phyloP scores from a whole-genome alignment of 371 early-diverging fungal genomes.

The Mortierella sp. region DNA sequence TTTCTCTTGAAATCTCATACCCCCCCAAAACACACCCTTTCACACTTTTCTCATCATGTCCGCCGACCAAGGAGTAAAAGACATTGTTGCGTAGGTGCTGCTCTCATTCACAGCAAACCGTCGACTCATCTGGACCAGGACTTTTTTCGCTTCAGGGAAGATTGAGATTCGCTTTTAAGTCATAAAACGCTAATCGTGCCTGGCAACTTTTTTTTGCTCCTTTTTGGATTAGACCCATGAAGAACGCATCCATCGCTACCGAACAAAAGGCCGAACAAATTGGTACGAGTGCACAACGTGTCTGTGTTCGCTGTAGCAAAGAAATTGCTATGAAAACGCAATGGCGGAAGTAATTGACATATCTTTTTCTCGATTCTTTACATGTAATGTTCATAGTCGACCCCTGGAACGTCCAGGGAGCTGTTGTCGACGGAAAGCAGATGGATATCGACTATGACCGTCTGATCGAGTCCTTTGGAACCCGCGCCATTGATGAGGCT shows the following conservation, averaged over 20 bases:
- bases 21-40: not conserved
- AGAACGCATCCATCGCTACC: constrained; percentile 33
- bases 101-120: not conserved
- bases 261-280: constrained; percentile 45
- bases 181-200: not conserved
- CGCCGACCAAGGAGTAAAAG: constrained; percentile 41
- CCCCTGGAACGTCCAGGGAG: constrained; percentile 98
- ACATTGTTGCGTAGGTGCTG: constrained; percentile 37
- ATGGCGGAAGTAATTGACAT: not conserved
- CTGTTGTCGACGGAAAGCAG: constrained; percentile 87
- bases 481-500: constrained; percentile 83
- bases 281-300: constrained; percentile 17
- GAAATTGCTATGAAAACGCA: no score
- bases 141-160: not conserved
- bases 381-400: constrained; percentile 69
- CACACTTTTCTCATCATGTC: constrained; percentile 29
- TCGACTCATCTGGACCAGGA: not conserved
- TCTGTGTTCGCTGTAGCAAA: not conserved
- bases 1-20: not conserved
- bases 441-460: constrained; percentile 97
- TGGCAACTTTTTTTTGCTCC: not conserved
- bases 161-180: constrained; percentile 15
- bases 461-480: constrained; percentile 96
- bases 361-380: not conserved
- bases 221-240: constrained; percentile 37